phyloP scores from a whole-genome alignment of 2,329 filamentous ascomycete species.

The Arachnomyces sp. region DNA sequence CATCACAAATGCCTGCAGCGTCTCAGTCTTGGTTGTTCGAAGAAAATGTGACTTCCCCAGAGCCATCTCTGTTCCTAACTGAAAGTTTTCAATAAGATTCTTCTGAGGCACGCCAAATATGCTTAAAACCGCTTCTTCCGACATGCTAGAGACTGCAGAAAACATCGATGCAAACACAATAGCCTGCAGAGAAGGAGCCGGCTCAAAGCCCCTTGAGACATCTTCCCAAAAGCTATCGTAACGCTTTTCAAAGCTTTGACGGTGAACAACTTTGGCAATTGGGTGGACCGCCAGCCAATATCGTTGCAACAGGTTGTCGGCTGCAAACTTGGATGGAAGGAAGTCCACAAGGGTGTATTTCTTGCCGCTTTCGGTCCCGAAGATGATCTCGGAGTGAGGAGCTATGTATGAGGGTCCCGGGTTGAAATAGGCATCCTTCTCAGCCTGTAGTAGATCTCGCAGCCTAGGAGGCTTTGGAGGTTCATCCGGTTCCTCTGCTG shows the following conservation, averaged over 20 bases:
- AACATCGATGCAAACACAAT: constrained; percentile 64
- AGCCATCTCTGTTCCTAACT: constrained; percentile 59
- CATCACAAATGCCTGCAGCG: constrained; percentile 68
- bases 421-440: constrained; percentile 45
- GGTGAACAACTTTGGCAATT: constrained; percentile 60
- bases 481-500: too few species aligned
- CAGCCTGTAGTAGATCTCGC: constrained; percentile 6
- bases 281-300: constrained; percentile 64
- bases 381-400: constrained; percentile 61
- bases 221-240: constrained; percentile 61
- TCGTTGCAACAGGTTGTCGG: constrained; percentile 56
- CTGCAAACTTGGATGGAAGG: constrained; percentile 51
- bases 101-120: constrained; percentile 52
- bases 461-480: not conserved
- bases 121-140: constrained; percentile 44
- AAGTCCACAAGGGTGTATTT: constrained; percentile 51
- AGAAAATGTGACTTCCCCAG: constrained; percentile 64
- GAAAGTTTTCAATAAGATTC: constrained; percentile 55
- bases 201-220: constrained; percentile 53
- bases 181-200: constrained; percentile 57
- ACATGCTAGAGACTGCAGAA: constrained; percentile 60
- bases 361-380: constrained; percentile 44
- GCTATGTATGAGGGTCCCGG: constrained; percentile 61
- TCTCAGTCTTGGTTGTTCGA: constrained; percentile 64
- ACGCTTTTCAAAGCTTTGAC: constrained; percentile 57